phyloP scores from a whole-genome alignment of 1,284 basidiomycete species.

The Melampsora americana region DNA sequence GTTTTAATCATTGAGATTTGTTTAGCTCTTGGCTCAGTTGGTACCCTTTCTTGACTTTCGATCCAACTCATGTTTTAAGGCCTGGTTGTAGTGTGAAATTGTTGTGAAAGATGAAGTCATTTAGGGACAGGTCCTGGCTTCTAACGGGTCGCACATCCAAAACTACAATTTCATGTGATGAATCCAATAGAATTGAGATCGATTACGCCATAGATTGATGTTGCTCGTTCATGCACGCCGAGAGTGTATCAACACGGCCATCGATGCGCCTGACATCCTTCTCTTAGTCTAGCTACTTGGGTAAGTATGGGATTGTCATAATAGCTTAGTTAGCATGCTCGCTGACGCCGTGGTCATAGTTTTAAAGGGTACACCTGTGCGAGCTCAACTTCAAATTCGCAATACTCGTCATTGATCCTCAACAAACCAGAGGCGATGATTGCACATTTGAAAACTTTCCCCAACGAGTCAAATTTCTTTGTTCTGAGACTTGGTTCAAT shows the following conservation, averaged over 20 bases:
- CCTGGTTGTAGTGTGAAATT: too few relatives aligned
- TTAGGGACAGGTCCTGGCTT: too few relatives aligned
- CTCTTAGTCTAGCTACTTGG: constrained; percentile 7
- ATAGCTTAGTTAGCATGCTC: neutral
- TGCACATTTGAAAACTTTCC: constrained; percentile 34
- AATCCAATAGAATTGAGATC: too few relatives aligned
- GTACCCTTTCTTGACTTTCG: too few relatives aligned
- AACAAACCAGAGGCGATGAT: constrained; percentile 25
- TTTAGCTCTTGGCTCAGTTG: too few relatives aligned
- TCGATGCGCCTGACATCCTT: neutral
- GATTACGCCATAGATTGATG: neutral
- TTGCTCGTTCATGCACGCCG: neutral
- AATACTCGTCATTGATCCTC: neutral
- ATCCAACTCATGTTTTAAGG: too few relatives aligned
- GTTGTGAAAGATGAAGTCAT: too few relatives aligned
- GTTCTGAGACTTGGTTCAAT: constrained; percentile 26
- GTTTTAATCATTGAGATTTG: too few relatives aligned
- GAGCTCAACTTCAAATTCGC: neutral
- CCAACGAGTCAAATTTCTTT: constrained; percentile 20
- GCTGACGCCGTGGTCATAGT: neutral
- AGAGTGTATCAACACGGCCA: neutral
- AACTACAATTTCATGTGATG: too few relatives aligned
- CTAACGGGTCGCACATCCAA: too few relatives aligned
- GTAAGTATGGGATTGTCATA: neutral
- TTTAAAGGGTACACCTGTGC: neutral